Evolutionary conservation across 2,329 filamentous ascomycete species (phyloP), one percentile per base, ranked within the genome.

Genomic region (Cucurbitaria berberidis): DNA sequence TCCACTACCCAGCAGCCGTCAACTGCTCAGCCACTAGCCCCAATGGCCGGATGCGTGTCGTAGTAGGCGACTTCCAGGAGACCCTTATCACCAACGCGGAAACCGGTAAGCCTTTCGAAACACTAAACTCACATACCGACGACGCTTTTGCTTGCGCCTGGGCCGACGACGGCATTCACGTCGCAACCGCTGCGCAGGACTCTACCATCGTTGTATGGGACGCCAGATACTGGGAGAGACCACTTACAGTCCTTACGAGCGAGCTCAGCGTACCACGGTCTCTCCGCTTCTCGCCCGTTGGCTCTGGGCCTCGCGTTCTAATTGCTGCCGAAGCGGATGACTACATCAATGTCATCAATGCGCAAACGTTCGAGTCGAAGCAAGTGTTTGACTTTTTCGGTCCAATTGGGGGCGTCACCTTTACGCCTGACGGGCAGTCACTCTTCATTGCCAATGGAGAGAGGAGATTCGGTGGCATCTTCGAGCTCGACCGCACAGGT

Each of bases 111-210:
- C 53, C 78, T 78, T 49, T 80, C 83, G 57, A 87, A 60, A 75
- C 77, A 22, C 81, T 93, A 1, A 73, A 77, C 3, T 86, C 87
- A 2, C 89, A 91, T 66, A 79, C 79, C 13, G 89, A 92, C 66
- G 89, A 82, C 61, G 88, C 86, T 1, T 93, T 93, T 65, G 86
- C 89, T 1, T 91, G 88, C 65, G 89, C 88, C 60, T 93, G 90
- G 90, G 87, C 89, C 16, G 86, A 89, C 47, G 87, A 93, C 68
- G 89, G 89, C 27, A 86, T 86, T 77, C 88, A 86, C 11, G 82
- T 93, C 18, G 90, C 90, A 11, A 93, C 90, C 0, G 89, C 87
- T 19, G 88, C 88, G 56, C 89, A 93, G 72, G 90, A 93, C 72
- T 87, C 83, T 69, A 82, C 81, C 24, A 81, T 93, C 60, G 85